phyloP scores from a whole-genome alignment of 805 yeast genomes.

The Metschnikowia kunwiensis region DNA sequence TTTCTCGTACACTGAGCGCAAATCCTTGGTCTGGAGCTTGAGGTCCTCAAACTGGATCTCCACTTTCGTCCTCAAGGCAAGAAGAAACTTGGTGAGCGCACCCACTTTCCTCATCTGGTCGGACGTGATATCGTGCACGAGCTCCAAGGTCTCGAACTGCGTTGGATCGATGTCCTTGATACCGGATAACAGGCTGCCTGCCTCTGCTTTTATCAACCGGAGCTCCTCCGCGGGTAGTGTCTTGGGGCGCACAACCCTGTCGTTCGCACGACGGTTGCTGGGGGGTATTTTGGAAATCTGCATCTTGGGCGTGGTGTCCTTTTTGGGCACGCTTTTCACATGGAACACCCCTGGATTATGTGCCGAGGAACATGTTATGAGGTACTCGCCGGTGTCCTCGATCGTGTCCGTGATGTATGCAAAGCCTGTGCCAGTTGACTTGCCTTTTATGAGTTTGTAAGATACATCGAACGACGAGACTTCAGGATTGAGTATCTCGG shows the following conservation, averaged over 20 bases:
- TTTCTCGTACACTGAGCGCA: conserved; percentile 7
- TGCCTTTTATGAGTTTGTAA: conserved; percentile 5
- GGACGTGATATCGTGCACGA: conserved; percentile 7
- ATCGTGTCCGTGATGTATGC: conserved; percentile 25
- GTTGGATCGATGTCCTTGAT: conserved; percentile 7
- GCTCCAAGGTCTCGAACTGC: conserved; percentile 7
- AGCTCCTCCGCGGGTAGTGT: conserved; percentile 21
- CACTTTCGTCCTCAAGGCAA: conserved; percentile 13
- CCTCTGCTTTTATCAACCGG: conserved; percentile 5
- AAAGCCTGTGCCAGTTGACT: conserved; percentile 9
- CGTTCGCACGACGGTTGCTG: background rate
- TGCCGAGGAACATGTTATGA: conserved; percentile 17
- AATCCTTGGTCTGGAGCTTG: conserved; percentile 18
- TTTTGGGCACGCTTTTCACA: too few species aligned
- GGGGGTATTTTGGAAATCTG: background rate
- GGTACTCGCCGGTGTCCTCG: conserved; percentile 28
- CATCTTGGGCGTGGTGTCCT: too few species aligned
- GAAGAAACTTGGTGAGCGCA: conserved; percentile 13
- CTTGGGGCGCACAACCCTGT: too few species aligned
- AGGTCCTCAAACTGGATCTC: conserved; percentile 25
- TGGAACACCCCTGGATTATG: conserved; percentile 17
- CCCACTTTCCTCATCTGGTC: conserved; percentile 7
- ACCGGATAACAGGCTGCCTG: background rate
- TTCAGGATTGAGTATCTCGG: background rate
- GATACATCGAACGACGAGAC: conserved; percentile 4